Evolutionary conservation across 306 rosid species (phyloP).

Genomic region (Corylus americana): DNA sequence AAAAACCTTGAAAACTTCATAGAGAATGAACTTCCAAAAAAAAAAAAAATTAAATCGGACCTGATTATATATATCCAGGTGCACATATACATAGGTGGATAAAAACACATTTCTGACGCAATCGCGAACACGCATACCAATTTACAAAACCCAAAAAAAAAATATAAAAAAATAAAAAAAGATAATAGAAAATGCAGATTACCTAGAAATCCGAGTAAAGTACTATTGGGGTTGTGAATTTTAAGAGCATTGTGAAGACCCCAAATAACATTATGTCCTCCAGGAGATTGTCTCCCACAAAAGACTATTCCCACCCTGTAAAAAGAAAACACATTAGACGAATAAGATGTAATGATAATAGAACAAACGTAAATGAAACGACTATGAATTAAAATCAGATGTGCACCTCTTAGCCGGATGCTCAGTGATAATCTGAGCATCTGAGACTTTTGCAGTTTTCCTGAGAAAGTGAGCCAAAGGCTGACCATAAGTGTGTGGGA

Average conservation of each 20-base stretch:
- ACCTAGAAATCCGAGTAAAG: conserved; percentile 92
- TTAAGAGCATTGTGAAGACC: conserved; percentile 83
- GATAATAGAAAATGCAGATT: conserved; percentile 10
- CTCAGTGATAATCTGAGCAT: conserved; percentile 88
- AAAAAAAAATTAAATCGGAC: neutral
- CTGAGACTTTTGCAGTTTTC: conserved; percentile 85
- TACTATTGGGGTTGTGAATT: conserved; percentile 70
- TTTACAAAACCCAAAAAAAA: conserved; percentile 3
- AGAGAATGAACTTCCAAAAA: neutral
- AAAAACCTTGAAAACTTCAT: neutral
- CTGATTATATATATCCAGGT: neutral
- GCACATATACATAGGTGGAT: neutral
- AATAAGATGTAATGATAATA: conserved; percentile 25
- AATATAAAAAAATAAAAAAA: neutral
- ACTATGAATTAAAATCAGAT: neutral
- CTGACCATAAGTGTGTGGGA: conserved; percentile 80
- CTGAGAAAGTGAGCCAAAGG: conserved; percentile 98
- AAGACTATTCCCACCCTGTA: conserved; percentile 90
- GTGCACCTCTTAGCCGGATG: conserved; percentile 69
- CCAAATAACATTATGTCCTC: conserved; percentile 98
- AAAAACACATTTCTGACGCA: neutral
- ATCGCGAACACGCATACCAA: conserved; percentile 3
- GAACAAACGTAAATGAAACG: neutral
- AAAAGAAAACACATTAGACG: neutral
- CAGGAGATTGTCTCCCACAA: conserved; percentile 98